Evolutionary conservation across 768 basidiomycete species (phyloP).

Genomic region (Cubamyces sp.): DNA sequence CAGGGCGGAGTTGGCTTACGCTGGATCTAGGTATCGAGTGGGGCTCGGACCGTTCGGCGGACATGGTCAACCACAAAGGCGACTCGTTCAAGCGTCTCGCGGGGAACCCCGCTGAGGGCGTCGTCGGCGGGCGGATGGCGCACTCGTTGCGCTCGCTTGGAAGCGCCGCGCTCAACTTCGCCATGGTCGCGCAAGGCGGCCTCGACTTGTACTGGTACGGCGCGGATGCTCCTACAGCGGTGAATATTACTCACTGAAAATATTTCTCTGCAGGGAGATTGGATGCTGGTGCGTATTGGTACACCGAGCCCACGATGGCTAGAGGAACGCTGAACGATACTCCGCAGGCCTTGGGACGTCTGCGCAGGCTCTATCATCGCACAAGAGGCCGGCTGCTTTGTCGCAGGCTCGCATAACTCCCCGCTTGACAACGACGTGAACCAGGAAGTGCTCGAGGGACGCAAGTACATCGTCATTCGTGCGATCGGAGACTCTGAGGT

Average conservation of each 20-base stretch:
- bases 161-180: slow-evolving; percentile 82
- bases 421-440: slow-evolving; percentile 55
- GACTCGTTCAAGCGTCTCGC: slow-evolving; percentile 75
- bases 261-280: slow-evolving; percentile 62
- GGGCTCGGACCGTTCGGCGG: slow-evolving; percentile 74
- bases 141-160: slow-evolving; percentile 85
- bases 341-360: slow-evolving; percentile 78
- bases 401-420: slow-evolving; percentile 66
- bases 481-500: slow-evolving; percentile 65
- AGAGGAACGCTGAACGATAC: neutral
- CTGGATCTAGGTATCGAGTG: slow-evolving; percentile 73
- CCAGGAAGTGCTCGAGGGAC: slow-evolving; percentile 70
- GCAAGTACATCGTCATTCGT: slow-evolving; percentile 81
- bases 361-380: slow-evolving; percentile 91
- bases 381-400: slow-evolving; percentile 83
- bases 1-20: neutral
- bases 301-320: neutral
- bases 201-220: slow-evolving; percentile 86
- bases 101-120: slow-evolving; percentile 63
- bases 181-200: slow-evolving; percentile 86
- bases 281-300: slow-evolving; percentile 67
- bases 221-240: too few species aligned
- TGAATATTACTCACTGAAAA: too few species aligned
- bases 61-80: slow-evolving; percentile 59
- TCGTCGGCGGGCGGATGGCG: slow-evolving; percentile 78